These are phyloP conservation scores for Diaporthe capsici DNA, from an alignment of 2,329 filamentous ascomycete species.

Conservation along the genomic window DNA sequence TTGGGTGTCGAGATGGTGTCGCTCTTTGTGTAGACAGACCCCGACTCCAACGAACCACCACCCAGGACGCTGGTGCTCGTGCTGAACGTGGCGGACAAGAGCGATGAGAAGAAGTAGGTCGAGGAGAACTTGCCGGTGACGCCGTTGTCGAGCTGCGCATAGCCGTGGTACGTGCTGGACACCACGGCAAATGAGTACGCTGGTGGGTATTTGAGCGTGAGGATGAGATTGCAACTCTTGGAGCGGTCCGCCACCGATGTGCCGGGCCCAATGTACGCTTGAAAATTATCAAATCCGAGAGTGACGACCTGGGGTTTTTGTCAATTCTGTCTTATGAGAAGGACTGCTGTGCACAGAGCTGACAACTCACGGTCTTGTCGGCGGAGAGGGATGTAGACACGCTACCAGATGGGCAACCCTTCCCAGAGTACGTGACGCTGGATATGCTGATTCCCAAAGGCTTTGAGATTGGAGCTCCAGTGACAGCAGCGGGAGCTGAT, in stretches of 20 bases:
- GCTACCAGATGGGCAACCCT: slow-evolving; percentile 38
- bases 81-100: slow-evolving; percentile 23
- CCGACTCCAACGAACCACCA: slow-evolving; percentile 18
- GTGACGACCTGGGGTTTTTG: slow-evolving; percentile 30
- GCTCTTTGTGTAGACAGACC: slow-evolving; percentile 36
- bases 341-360: too few species aligned
- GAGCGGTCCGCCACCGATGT: slow-evolving; percentile 43
- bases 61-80: slow-evolving; percentile 36
- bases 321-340: background rate
- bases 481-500: background rate
- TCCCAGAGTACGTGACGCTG: slow-evolving; percentile 38
- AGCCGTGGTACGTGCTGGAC: slow-evolving; percentile 41
- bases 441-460: slow-evolving; percentile 38
- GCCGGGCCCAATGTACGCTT: slow-evolving; percentile 39
- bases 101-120: slow-evolving; percentile 35
- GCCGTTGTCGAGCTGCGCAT: slow-evolving; percentile 40
- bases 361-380: slow-evolving; percentile 30
- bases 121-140: slow-evolving; percentile 37
- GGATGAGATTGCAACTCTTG: slow-evolving; percentile 40
- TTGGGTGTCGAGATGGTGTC: slow-evolving; percentile 31
- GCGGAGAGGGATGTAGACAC: slow-evolving; percentile 38
- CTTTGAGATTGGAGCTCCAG: slow-evolving; percentile 6
- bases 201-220: slow-evolving; percentile 40
- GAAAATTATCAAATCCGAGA: slow-evolving; percentile 42
- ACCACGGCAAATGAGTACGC: slow-evolving; percentile 39